A percentile compares a stretch with the other conserved stretches of the same genome.
Evolutionary conservation across 257 asterid species (phyloP).

Genomic region (Solanum ahanhuiri): DNA sequence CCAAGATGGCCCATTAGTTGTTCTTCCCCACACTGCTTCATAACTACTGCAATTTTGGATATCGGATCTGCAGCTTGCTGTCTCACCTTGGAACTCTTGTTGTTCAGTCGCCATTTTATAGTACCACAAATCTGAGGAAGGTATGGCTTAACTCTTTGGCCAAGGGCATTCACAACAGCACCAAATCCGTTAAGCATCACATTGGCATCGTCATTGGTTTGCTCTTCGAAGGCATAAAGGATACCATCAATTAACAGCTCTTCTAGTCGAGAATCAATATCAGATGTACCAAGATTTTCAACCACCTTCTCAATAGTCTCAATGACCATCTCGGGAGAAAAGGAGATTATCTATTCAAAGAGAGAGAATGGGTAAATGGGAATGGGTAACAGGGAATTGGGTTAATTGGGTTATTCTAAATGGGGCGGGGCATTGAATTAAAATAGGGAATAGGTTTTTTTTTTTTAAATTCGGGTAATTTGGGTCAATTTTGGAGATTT

Average conservation of each 20-base stretch:
- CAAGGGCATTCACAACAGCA: conserved; percentile 87
- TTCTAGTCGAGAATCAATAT: conserved; percentile 76
- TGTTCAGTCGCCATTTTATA: conserved; percentile 83
- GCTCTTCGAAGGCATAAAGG: conserved; percentile 85
- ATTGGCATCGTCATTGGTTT: conserved; percentile 85
- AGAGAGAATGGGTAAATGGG: no score
- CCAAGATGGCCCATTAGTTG: conserved; percentile 93
- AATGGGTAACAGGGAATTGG: no score
- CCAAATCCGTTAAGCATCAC: conserved; percentile 94
- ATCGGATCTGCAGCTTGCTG: conserved; percentile 90
- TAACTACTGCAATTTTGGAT: conserved; percentile 82
- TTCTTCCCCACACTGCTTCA: conserved; percentile 88
- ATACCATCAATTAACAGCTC: conserved; percentile 80
- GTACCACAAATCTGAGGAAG: conserved; percentile 96
- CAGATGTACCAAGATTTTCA: conserved; percentile 76
- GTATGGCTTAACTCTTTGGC: conserved; percentile 75
- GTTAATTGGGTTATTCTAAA: no score
- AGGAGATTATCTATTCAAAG: no score
- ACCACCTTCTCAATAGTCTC: conserved; percentile 94
- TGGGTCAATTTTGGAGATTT: no score
- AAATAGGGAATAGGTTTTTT: no score
- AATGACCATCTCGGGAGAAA: conserved; percentile 49
- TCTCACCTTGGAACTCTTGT: conserved; percentile 87
- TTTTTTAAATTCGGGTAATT: no score
- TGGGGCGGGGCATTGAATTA: no score